phyloP scores from a whole-genome alignment of 129 eudicot genomes.

The Ambrosia artemisiifolia region DNA sequence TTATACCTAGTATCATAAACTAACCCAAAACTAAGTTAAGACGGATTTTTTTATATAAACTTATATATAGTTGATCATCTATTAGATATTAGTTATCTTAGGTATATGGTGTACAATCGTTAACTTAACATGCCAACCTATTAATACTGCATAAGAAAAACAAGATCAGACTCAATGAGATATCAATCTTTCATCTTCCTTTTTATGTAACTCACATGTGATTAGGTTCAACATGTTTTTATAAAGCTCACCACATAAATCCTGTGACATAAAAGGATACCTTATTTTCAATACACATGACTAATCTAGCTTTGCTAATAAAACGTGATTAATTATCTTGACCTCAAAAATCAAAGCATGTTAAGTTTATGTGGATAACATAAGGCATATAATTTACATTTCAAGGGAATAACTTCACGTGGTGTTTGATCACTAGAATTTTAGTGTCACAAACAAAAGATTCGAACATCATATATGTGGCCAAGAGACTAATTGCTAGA shows the following conservation, averaged over 20 bases:
- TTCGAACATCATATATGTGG: slow-evolving; percentile 7
- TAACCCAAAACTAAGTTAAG: too few species aligned
- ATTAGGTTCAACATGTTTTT: not conserved
- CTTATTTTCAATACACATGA: slow-evolving; percentile 5
- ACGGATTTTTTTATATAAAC: too few species aligned
- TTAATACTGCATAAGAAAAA: not conserved
- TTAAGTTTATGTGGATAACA: not conserved
- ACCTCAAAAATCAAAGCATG: not conserved
- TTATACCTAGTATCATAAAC: too few species aligned
- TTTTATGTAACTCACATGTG: not conserved
- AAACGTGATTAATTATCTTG: slow-evolving; percentile 8
- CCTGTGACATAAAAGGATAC: not conserved
- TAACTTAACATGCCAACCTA: not conserved
- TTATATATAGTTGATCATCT: too few species aligned
- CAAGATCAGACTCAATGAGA: not conserved
- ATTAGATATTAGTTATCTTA: not conserved
- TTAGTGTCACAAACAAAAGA: slow-evolving; percentile 13
- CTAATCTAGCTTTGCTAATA: not conserved
- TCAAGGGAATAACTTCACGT: slow-evolving; percentile 14
- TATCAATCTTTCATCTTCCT: not conserved
- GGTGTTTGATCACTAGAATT: slow-evolving; percentile 4
- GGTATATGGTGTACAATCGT: not conserved
- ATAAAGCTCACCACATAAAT: not conserved
- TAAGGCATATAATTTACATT: not conserved
- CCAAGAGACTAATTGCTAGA: slow-evolving; percentile 5